These are phyloP conservation scores for Talaromyces sp. DNA, from an alignment of 2,329 filamentous ascomycete genomes.

Conservation along the genomic window DNA sequence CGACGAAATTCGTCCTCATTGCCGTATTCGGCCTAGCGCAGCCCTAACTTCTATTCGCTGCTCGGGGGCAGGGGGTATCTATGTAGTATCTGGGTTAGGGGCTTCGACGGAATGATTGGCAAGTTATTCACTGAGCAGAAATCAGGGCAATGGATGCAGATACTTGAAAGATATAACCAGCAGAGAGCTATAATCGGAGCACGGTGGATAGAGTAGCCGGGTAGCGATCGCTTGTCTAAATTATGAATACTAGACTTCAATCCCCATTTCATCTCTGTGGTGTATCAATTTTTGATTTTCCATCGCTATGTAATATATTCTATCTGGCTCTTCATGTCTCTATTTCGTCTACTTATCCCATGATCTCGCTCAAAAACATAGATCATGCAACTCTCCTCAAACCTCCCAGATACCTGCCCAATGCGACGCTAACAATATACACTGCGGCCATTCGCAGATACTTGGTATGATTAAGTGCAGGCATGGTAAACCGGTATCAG, in stretches of 20 bases:
- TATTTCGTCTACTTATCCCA: neutral
- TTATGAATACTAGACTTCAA: neutral
- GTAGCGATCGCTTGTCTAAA: neutral
- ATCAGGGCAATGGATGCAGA: neutral
- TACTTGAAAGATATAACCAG: too few relatives aligned
- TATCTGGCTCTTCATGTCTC: neutral
- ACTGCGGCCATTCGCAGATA: neutral
- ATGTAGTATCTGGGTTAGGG: neutral
- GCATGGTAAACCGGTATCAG: neutral
- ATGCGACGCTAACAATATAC: neutral
- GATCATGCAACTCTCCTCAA: neutral
- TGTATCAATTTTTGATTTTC: neutral
- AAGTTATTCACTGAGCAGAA: neutral
- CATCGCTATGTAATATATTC: neutral
- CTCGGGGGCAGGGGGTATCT: neutral
- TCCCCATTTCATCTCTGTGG: neutral
- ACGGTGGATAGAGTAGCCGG: too few relatives aligned
- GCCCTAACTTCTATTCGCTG: neutral
- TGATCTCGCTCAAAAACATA: neutral
- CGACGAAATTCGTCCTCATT: neutral
- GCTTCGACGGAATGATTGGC: neutral
- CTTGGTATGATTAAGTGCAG: neutral
- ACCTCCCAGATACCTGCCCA: neutral
- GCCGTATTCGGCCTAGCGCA: neutral
- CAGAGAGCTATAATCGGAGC: too few relatives aligned